Evolutionary conservation across 805 yeast species (phyloP), one percentile per base, ranked within the genome.

Genomic region (Pichia nakasei): DNA sequence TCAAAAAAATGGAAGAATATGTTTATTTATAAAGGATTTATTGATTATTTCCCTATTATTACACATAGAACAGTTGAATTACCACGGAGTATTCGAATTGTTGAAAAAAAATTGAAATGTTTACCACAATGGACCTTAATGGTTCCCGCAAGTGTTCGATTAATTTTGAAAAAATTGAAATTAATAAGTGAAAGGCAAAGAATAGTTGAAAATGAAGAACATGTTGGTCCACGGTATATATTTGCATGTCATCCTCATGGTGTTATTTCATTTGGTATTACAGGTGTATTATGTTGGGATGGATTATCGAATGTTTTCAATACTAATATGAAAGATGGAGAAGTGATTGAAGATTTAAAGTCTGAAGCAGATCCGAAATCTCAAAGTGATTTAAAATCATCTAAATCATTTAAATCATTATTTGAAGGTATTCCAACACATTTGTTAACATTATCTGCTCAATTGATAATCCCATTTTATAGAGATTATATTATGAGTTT

Each of bases 231-330:
- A 2, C 67, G 82, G 32, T 91, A 93, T 61, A 76, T 91, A 2
- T 91, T 91, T 63, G 95, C 96, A 0, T 82, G 86, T 56, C 97
- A 89, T 61, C 98, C 98, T 0, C 98, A 93, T 61, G 98, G 98
- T 0, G 89, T 91, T 15, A 88, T 89, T 12, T 85, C 95, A 1
- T 72, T 89, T 74, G 96, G 97, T 3, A 89, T 82, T 1, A 80
- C 89, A 59, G 95, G 95, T 1, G 80, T 82, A 5, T 31, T 48
- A 13, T 44, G 47, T 22, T 44, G 47, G 47, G 22, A 38, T 40
- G 47, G 47, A 11, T n/a, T 22, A 6, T 27, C 22, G 27, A 20
- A 37, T 9, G 13, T 37, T 15, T 27, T 18, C 22, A 24, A 41
- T n/a, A 40, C 47, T 6, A 6, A 29, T 8, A 21, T 39, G 13